phyloP scores from a whole-genome alignment of 176 grass and related monocot genomes.

The Cenchrus americanus region DNA sequence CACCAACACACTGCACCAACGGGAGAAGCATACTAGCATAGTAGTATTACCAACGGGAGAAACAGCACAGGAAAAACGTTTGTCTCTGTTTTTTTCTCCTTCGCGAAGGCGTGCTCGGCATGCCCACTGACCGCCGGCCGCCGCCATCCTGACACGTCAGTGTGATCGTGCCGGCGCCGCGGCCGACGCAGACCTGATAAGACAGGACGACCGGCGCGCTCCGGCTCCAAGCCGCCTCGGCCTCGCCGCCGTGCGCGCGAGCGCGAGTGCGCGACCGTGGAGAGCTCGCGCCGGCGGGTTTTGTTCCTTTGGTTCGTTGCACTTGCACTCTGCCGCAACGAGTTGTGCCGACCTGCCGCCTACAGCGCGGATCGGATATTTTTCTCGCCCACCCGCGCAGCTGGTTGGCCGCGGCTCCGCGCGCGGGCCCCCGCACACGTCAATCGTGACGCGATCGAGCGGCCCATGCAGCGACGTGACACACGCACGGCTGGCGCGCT shows the following conservation, averaged over 20 bases:
- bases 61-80: no score
- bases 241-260: neutral
- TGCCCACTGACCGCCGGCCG: no score
- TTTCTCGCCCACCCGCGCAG: neutral
- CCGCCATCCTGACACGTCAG: no score
- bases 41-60: no score
- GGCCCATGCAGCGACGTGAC: neutral
- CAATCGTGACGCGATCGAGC: neutral
- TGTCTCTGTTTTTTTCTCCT: no score
- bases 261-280: neutral
- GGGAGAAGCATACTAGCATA: no score
- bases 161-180: neutral
- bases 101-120: no score
- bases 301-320: neutral
- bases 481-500: neutral
- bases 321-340: neutral
- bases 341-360: conserved; percentile 6
- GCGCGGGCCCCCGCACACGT: neutral
- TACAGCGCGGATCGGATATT: neutral
- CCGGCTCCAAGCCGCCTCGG: neutral
- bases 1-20: no score
- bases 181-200: neutral
- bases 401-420: neutral
- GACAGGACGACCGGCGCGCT: neutral
- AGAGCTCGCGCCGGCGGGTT: neutral